Evolutionary conservation across 148 eudicot species (phyloP).

Genomic region (Silene latifolia): DNA sequence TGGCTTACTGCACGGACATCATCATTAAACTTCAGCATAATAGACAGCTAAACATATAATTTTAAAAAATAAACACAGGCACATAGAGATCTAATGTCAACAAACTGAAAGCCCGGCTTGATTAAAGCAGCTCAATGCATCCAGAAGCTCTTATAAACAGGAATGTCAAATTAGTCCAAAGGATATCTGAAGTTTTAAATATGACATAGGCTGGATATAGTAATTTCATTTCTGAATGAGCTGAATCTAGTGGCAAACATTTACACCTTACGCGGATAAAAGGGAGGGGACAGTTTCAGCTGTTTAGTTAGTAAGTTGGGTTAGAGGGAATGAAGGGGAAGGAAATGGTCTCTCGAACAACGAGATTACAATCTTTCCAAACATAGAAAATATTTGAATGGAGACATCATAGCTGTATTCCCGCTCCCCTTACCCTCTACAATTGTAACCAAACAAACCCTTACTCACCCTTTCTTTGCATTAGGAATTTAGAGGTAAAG

Average conservation of each 20-base stretch:
- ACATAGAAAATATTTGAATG: background rate
- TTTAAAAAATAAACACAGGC: constrained; percentile 6
- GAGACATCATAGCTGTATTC: background rate
- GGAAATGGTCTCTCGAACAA: background rate
- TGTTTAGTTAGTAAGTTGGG: background rate
- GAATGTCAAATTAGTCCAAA: background rate
- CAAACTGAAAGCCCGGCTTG: background rate
- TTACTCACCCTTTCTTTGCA: background rate
- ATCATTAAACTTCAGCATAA: background rate
- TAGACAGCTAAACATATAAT: background rate
- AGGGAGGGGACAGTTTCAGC: background rate
- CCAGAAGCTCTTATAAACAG: background rate
- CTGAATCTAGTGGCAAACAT: constrained; percentile 1
- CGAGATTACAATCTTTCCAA: background rate
- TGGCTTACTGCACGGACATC: constrained; percentile 54
- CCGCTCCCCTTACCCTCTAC: background rate
- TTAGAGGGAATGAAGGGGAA: background rate
- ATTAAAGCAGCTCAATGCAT: background rate
- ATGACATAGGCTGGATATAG: background rate
- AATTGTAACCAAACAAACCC: background rate
- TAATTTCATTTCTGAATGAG: background rate
- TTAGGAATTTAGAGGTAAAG: background rate
- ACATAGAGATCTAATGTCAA: background rate
- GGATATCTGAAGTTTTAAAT: background rate
- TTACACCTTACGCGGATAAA: background rate